Evolutionary conservation across 1,284 basidiomycete species (phyloP).

Genomic region (Marasmius sp.): DNA sequence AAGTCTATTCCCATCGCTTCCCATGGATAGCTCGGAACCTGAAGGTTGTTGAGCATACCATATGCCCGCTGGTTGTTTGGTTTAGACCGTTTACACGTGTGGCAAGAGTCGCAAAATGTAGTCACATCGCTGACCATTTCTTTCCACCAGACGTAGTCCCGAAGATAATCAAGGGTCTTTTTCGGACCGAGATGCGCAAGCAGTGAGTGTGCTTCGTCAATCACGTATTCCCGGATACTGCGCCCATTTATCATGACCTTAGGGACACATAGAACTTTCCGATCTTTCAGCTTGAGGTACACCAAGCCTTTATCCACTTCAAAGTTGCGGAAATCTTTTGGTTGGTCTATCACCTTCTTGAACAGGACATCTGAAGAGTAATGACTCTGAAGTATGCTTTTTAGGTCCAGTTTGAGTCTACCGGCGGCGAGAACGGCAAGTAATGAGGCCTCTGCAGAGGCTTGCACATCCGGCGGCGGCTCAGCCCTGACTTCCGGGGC

Average conservation of each 20-base stretch:
- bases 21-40: constrained; percentile 25
- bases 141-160: constrained; percentile 30
- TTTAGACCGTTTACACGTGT: constrained; percentile 25
- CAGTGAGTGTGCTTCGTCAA: constrained; percentile 27
- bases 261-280: constrained; percentile 17
- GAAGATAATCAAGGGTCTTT: constrained; percentile 27
- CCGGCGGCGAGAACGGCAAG: background rate
- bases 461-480: background rate
- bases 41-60: constrained; percentile 24
- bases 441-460: background rate
- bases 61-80: constrained; percentile 22
- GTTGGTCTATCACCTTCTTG: constrained; percentile 8
- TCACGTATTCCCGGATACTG: constrained; percentile 23
- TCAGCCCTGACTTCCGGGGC: background rate
- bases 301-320: constrained; percentile 15
- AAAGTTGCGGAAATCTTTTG: constrained; percentile 16
- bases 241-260: constrained; percentile 12
- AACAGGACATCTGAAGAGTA: constrained; percentile 13
- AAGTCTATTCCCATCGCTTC: constrained; percentile 35
- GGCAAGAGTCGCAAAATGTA: constrained; percentile 25
- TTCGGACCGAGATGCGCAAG: constrained; percentile 27
- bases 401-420: background rate
- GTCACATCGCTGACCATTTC: constrained; percentile 21
- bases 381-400: background rate
- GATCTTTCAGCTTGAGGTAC: constrained; percentile 12